These are phyloP conservation scores for Picochlorum sp. DNA, from an alignment of 139 green algal genomes.

Conservation along the genomic window DNA sequence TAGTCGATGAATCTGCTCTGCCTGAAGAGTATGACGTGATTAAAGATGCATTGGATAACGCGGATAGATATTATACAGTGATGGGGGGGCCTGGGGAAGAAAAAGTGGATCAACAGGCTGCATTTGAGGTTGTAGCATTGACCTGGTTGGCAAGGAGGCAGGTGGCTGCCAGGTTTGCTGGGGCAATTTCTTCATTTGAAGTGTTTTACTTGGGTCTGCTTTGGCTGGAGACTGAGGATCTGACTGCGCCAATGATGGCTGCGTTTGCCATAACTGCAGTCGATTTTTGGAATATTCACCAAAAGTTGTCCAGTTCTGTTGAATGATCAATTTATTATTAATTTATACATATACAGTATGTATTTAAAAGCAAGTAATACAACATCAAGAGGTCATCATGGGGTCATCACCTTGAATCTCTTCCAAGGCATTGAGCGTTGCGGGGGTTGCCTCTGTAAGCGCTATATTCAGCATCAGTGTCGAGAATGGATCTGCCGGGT, in stretches of 20 bases:
- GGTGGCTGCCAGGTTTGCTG: constrained; percentile 12
- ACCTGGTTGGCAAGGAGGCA: constrained; percentile 14
- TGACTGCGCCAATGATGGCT: constrained; percentile 17
- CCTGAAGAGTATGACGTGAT: constrained; percentile 23
- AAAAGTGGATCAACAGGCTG: background rate
- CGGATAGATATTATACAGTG: constrained; percentile 15
- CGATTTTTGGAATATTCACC: background rate
- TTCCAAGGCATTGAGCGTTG: too few relatives aligned
- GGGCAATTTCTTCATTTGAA: background rate
- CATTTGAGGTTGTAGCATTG: constrained; percentile 13
- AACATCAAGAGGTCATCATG: too few relatives aligned
- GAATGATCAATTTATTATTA: too few relatives aligned
- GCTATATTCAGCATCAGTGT: constrained; percentile 67
- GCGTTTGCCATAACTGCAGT: constrained; percentile 1
- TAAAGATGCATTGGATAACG: constrained; percentile 21
- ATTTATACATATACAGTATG: too few relatives aligned
- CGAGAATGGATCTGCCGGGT: constrained; percentile 65
- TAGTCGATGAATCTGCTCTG: background rate
- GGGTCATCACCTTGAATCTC: too few relatives aligned
- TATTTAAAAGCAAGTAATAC: too few relatives aligned
- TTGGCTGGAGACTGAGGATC: constrained; percentile 18
- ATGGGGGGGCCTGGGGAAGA: background rate
- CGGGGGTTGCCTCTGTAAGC: constrained; percentile 54
- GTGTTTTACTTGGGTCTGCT: constrained; percentile 14
- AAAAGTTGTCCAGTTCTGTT: too few relatives aligned